A percentile compares a stretch with the other conserved stretches of the same genome.
These are phyloP conservation scores for Yamagishiella unicocca DNA, from an alignment of 139 green algal genomes.

Conservation along the genomic window DNA sequence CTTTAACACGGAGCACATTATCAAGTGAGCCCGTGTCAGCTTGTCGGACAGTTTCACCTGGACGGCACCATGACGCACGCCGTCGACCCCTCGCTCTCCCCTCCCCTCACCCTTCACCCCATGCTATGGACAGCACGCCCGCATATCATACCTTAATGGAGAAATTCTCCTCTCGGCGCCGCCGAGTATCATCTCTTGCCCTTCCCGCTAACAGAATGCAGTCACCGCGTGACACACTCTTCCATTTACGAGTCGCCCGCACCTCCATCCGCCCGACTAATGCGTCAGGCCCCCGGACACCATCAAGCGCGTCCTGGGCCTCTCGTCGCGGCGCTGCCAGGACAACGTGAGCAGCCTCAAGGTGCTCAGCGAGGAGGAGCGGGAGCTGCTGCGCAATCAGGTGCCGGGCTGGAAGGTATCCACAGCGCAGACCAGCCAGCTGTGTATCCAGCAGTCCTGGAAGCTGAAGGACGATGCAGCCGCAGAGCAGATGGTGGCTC, in stretches of 20 bases:
- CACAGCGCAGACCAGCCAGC: constrained; percentile 9
- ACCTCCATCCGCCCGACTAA: too few species aligned
- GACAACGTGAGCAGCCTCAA: constrained; percentile 51
- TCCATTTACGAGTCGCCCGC: too few species aligned
- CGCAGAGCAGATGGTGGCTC: constrained; percentile 32
- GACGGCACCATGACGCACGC: too few species aligned
- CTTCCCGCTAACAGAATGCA: too few species aligned
- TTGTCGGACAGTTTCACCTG: too few species aligned
- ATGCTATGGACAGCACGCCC: too few species aligned
- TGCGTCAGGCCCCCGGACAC: constrained; percentile 61
- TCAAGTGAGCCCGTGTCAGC: constrained; percentile 83
- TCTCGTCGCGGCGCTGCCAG: constrained; percentile 54
- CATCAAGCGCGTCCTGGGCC: constrained; percentile 57
- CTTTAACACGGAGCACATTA: constrained; percentile 92
- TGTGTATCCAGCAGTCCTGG: constrained; percentile 79
- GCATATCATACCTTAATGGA: too few species aligned
- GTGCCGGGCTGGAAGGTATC: constrained; percentile 76
- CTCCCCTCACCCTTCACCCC: too few species aligned
- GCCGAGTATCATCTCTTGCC: too few species aligned
- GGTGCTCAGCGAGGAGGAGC: constrained; percentile 52
- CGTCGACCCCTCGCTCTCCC: too few species aligned
- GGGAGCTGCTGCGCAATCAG: constrained; percentile 67
- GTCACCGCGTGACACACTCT: too few species aligned
- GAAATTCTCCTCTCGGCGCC: too few species aligned
- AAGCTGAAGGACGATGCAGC: constrained; percentile 64